phyloP scores from a whole-genome alignment of 495 filamentous ascomycete genomes.

The Pyrenopolyporus hunteri region DNA sequence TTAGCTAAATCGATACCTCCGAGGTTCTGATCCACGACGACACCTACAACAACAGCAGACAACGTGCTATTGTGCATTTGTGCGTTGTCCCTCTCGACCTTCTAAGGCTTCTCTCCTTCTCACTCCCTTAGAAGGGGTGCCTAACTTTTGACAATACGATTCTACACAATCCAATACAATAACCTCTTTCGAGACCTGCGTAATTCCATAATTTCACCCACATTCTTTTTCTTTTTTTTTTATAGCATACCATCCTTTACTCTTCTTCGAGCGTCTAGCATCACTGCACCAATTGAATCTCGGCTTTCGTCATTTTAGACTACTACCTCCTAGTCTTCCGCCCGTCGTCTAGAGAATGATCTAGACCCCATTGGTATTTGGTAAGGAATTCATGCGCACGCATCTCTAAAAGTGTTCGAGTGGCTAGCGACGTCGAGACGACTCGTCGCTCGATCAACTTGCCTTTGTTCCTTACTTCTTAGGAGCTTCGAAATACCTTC shows the following conservation, averaged over 20 bases:
- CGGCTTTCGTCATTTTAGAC: constrained; percentile 29
- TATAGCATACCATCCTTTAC: too few species aligned
- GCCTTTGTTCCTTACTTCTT: too few species aligned
- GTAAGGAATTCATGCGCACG: constrained; percentile 16
- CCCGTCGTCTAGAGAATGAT: background rate
- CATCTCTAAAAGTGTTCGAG: background rate
- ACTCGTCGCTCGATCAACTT: background rate
- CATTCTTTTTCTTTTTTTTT: constrained; percentile 6
- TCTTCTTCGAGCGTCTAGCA: background rate
- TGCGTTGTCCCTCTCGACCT: background rate
- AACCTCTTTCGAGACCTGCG: background rate
- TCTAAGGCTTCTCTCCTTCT: background rate
- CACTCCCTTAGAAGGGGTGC: background rate
- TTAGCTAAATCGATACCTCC: too few species aligned
- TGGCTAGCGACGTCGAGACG: background rate
- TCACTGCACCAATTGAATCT: constrained; percentile 12
- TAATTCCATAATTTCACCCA: background rate
- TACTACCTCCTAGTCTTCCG: background rate
- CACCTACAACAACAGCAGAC: background rate
- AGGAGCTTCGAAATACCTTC: constrained; percentile 1
- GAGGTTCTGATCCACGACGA: background rate
- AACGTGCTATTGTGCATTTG: background rate
- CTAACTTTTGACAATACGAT: background rate
- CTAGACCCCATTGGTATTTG: constrained; percentile 9
- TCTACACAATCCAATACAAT: background rate